These are phyloP conservation scores for Pinus taeda DNA, from an alignment of 75 land plant genomes.

Conservation along the genomic window DNA sequence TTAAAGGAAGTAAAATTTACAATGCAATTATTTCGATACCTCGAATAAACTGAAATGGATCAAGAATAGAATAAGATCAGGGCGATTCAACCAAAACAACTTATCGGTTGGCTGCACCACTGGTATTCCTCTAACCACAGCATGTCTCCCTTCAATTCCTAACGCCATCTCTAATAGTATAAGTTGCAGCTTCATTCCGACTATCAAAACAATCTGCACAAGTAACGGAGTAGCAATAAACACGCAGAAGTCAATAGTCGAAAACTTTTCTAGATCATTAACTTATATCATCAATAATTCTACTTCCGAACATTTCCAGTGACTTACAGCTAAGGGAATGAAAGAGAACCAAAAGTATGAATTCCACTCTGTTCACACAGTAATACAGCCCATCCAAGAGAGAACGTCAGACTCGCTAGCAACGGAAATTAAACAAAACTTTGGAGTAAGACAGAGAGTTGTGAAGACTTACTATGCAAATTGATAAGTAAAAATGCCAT, in stretches of 20 bases:
- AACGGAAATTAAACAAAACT: too few relatives aligned
- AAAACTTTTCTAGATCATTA: background rate
- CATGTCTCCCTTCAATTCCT: constrained; percentile 32
- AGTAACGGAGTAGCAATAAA: background rate
- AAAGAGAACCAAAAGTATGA: constrained; percentile 56
- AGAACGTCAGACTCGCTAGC: too few relatives aligned
- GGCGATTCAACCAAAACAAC: constrained; percentile 52
- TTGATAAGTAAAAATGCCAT: constrained; percentile 49
- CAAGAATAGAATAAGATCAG: constrained; percentile 36
- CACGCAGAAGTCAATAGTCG: background rate
- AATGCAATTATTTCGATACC: constrained; percentile 23
- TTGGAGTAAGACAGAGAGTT: background rate
- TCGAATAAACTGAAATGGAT: constrained; percentile 64
- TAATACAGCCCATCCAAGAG: too few relatives aligned
- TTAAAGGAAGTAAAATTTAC: background rate
- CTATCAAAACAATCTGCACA: constrained; percentile 62
- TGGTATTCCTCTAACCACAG: constrained; percentile 50
- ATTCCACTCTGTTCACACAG: constrained; percentile 36
- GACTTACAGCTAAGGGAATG: constrained; percentile 53
- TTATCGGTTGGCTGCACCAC: constrained; percentile 34
- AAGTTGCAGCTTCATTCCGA: constrained; percentile 74
- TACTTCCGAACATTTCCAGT: background rate
- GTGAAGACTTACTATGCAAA: constrained; percentile 36
- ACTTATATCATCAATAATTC: background rate
- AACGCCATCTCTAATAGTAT: constrained; percentile 59